Evolutionary conservation across 2,329 filamentous ascomycete species (phyloP), one percentile per base, ranked within the genome.

Genomic region (Neospermospora avenae): DNA sequence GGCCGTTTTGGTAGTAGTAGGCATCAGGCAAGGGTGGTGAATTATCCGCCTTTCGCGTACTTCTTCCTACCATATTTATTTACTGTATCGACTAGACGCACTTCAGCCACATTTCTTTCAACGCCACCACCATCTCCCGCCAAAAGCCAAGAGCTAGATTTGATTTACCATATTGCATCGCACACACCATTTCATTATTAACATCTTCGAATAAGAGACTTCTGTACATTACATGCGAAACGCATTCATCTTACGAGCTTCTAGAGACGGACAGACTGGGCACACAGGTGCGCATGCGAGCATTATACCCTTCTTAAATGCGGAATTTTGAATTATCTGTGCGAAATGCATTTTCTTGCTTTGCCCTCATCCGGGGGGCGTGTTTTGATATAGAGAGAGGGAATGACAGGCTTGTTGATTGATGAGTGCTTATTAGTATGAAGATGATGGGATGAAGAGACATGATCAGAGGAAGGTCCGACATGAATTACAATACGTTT

Each of bases 1-100:
- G 63, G 55, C 61, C 22, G 59, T 59, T n/a, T 59, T 65, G 18
- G 59, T 63, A 22, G 37, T 63, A 25, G 54, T 65, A 16, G 59
- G 63, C 28, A 18, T 63, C 22, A 56, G 54, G 20, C 42, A 63
- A 49, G 45, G 59, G 20, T 65, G 63, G 63, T 61, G 39, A 60
- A 25, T 24, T 6, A 7, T 14, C 20, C 34, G 13, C 35, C 31
- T 41, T 24, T 37, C 14, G n/a, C 2, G 6, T 31, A 10, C 28
- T 31, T 31, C 28, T 31, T 10, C 11, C 28, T 31, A n/a, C n/a
- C n/a, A n/a, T n/a, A n/a, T n/a, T n/a, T n/a, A n/a, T n/a, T n/a
- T n/a, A n/a, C n/a, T n/a, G n/a, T n/a, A n/a, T n/a, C n/a, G n/a
- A n/a, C n/a, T n/a, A n/a, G n/a, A n/a, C n/a, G n/a, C n/a, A n/a